Evolutionary conservation across 2,329 filamentous ascomycete genomes (phyloP).

Genomic region (Cladosporium sp.): DNA sequence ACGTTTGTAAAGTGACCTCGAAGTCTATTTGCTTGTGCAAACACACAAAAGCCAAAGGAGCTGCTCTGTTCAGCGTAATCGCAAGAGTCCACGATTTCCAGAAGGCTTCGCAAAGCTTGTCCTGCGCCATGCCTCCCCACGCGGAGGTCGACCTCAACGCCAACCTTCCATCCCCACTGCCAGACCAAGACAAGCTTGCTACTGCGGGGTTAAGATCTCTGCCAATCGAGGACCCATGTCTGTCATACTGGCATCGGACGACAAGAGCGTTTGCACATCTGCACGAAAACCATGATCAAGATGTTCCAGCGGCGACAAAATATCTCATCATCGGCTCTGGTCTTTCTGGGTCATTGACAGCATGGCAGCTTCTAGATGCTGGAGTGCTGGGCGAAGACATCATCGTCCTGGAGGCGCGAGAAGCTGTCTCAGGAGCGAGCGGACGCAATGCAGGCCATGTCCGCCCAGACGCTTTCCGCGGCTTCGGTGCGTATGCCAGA

Average conservation of each 20-base stretch:
- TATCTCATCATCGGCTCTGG: conserved; percentile 48
- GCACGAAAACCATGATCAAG: conserved; percentile 38
- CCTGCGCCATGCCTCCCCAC: conserved; percentile 25
- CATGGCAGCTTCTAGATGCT: conserved; percentile 42
- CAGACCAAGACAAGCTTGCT: conserved; percentile 9
- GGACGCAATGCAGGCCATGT: conserved; percentile 50
- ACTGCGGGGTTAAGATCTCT: conserved; percentile 19
- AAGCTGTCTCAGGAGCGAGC: conserved; percentile 48
- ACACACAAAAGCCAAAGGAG: conserved; percentile 2
- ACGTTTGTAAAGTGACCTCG: too few species aligned
- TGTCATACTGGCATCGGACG: conserved; percentile 49
- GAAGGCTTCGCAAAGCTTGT: conserved; percentile 7
- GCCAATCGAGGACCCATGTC: conserved; percentile 31
- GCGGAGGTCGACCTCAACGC: conserved; percentile 16
- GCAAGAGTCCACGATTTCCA: not conserved
- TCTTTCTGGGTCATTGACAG: conserved; percentile 44
- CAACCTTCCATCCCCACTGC: conserved; percentile 6
- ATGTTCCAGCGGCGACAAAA: conserved; percentile 34
- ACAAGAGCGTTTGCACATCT: conserved; percentile 46
- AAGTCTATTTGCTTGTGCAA: not conserved
- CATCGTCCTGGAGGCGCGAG: conserved; percentile 46
- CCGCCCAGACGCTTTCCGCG: conserved; percentile 50
- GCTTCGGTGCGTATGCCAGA: conserved; percentile 46
- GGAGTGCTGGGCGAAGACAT: conserved; percentile 39
- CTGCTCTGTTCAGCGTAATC: not conserved